Conservation (phyloP, 2,329 filamentous ascomycete species). For the Monosporascus sp. region DNA sequence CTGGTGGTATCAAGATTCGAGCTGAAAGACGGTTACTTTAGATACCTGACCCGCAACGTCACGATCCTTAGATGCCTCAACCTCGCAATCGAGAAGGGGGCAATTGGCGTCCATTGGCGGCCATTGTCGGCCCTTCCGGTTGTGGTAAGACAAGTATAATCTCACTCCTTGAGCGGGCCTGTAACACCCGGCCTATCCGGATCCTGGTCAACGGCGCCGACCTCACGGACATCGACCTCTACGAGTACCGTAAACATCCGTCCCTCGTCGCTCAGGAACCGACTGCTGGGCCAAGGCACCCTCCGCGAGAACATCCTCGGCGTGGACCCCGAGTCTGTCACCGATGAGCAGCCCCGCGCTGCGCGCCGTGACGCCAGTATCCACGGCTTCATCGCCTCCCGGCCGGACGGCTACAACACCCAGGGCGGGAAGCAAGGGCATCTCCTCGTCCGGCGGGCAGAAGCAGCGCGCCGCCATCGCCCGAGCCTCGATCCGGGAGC, state of each 20-base stretch:
- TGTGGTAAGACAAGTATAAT: conserved; percentile 72
- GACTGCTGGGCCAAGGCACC: conserved; percentile 56
- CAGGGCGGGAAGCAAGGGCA: conserved; percentile 46
- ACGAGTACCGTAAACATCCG: conserved; percentile 55
- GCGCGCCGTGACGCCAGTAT: conserved; percentile 58
- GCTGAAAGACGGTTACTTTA: conserved; percentile 52
- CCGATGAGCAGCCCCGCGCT: conserved; percentile 43
- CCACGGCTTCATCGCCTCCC: conserved; percentile 56
- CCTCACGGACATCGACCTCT: conserved; percentile 53
- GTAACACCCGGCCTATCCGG: conserved; percentile 58
- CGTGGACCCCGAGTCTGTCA: conserved; percentile 45
- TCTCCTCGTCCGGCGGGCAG: conserved; percentile 57
- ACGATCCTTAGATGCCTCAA: conserved; percentile 57
- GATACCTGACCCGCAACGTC: conserved; percentile 53
- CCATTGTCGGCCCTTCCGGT: conserved; percentile 64
- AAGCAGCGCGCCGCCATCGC: conserved; percentile 64
- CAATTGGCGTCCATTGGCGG: conserved; percentile 69
- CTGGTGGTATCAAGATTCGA: conserved; percentile 53
- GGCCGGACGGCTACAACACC: conserved; percentile 63
- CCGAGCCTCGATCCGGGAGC: too few species aligned
- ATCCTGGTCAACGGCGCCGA: conserved; percentile 61
- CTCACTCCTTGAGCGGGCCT: conserved; percentile 63
- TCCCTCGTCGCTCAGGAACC: conserved; percentile 70
- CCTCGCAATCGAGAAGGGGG: conserved; percentile 60
- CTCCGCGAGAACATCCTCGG: conserved; percentile 61